These are phyloP conservation scores for Camillea tinctor DNA, from an alignment of 2,329 filamentous ascomycete species.

Conservation along the genomic window DNA sequence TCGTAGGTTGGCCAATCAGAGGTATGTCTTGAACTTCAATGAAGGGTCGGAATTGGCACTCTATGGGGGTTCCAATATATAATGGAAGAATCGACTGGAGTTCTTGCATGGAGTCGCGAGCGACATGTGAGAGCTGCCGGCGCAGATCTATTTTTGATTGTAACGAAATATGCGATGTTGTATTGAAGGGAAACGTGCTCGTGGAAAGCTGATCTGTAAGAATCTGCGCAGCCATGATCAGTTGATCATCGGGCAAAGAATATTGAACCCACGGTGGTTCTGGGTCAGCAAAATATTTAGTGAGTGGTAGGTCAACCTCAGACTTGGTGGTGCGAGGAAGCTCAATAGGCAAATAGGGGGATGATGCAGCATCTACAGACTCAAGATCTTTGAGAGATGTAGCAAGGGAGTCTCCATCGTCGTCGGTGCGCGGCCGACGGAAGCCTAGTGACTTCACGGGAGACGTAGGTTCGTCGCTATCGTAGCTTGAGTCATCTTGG, in stretches of 20 bases:
- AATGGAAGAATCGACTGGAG: constrained; percentile 45
- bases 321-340: constrained; percentile 48
- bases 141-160: constrained; percentile 35
- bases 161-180: constrained; percentile 21
- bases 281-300: constrained; percentile 58
- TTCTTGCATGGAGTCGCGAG: constrained; percentile 48
- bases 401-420: constrained; percentile 52
- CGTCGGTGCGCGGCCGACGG: constrained; percentile 44
- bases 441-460: constrained; percentile 47
- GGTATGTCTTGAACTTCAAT: constrained; percentile 59
- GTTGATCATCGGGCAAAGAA: constrained; percentile 54
- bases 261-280: constrained; percentile 51
- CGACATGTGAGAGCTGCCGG: constrained; percentile 42
- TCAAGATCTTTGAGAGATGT: constrained; percentile 52
- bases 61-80: constrained; percentile 41
- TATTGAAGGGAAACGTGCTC: constrained; percentile 40
- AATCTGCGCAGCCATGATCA: constrained; percentile 67
- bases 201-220: constrained; percentile 68
- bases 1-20: constrained; percentile 49
- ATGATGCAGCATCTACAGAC: constrained; percentile 44
- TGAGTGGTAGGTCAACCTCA: constrained; percentile 50
- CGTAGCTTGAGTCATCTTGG: constrained; percentile 52
- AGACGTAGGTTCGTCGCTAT: constrained; percentile 48
- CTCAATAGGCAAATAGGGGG: constrained; percentile 48
- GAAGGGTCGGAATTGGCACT: constrained; percentile 47